phyloP scores from a whole-genome alignment of 2,329 filamentous ascomycete genomes.

The Leptographium galeiforme region DNA sequence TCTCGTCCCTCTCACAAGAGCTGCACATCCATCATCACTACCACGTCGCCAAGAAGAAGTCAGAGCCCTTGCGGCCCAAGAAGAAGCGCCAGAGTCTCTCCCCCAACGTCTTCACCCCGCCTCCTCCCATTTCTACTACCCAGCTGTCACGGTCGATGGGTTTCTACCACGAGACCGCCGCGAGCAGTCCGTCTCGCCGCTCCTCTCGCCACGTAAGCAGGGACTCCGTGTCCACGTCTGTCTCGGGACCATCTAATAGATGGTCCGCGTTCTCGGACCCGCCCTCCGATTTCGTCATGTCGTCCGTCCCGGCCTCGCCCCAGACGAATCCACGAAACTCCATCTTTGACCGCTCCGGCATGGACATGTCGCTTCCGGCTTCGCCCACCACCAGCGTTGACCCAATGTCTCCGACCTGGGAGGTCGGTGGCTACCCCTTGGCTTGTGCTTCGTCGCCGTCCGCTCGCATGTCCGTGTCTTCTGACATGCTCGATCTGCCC shows the following conservation, averaged over 20 bases:
- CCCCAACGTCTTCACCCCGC: conserved; percentile 47
- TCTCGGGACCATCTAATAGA: conserved; percentile 33
- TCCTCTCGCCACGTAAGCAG: conserved; percentile 28
- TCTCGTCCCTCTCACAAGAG: conserved; percentile 47
- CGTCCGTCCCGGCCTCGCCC: conserved; percentile 72
- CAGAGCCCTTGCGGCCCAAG: conserved; percentile 49
- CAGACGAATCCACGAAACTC: conserved; percentile 59
- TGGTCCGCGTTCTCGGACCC: conserved; percentile 52
- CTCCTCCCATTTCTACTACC: conserved; percentile 25
- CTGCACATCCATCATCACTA: conserved; percentile 94
- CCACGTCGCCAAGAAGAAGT: conserved; percentile 48
- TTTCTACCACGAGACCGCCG: conserved; percentile 15
- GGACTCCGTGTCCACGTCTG: conserved; percentile 35
- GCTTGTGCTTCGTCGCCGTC: not conserved
- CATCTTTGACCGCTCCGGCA: conserved; percentile 58
- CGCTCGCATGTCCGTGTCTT: not conserved
- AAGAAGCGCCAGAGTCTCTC: conserved; percentile 58
- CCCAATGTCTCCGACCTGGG: conserved; percentile 51
- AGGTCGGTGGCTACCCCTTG: conserved; percentile 21
- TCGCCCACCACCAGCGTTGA: conserved; percentile 68
- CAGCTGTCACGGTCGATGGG: conserved; percentile 25
- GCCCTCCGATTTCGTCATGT: conserved; percentile 51
- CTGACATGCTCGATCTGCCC: not conserved
- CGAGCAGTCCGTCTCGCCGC: conserved; percentile 20
- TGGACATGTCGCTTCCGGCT: conserved; percentile 60